Evolutionary conservation across 176 grass and related monocot genomes (phyloP).

Genomic region (Triticum timopheevii): DNA sequence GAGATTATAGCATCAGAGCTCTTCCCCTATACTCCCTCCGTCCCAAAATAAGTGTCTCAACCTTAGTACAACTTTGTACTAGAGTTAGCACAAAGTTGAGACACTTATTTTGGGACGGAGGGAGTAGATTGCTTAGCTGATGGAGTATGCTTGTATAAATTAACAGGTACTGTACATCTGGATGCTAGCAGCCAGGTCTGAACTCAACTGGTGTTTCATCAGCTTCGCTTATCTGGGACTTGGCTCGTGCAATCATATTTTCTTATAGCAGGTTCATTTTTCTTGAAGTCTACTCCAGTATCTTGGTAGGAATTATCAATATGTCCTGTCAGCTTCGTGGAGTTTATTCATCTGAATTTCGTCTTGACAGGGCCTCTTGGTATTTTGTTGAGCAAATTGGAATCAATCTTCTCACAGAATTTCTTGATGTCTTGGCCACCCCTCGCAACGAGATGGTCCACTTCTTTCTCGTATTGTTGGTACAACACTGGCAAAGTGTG

Average conservation of each 20-base stretch:
- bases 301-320: background rate
- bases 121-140: background rate
- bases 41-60: no score
- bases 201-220: conserved; percentile 1
- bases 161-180: conserved; percentile 22
- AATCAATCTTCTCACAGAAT: conserved; percentile 69
- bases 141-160: conserved; percentile 23
- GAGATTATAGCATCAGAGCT: no score
- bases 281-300: conserved; percentile 6
- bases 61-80: no score
- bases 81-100: no score
- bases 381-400: conserved; percentile 82
- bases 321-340: background rate
- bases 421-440: conserved; percentile 67
- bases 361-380: conserved; percentile 82
- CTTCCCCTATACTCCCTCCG: no score
- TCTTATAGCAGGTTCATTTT: background rate
- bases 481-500: conserved; percentile 74
- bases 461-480: conserved; percentile 64
- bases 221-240: background rate
- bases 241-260: background rate
- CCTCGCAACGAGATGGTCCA: conserved; percentile 58
- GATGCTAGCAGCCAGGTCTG: background rate
- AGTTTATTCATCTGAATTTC: conserved; percentile 20
- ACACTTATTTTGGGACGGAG: no score